Conservation (phyloP, 2,329 filamentous ascomycete genomes). For the Fulvia fulva region DNA sequence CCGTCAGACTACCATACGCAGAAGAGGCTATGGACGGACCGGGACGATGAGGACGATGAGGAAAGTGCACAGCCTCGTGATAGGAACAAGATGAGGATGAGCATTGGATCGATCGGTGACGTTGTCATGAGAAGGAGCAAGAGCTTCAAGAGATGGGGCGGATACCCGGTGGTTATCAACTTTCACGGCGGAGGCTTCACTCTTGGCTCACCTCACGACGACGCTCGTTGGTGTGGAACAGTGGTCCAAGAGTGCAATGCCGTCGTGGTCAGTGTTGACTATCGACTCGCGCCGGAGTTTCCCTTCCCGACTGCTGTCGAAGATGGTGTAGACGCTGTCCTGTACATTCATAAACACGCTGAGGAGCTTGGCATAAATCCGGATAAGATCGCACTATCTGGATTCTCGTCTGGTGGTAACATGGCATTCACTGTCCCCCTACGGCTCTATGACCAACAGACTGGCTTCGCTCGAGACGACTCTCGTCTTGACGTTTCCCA, state of each 20-base stretch:
- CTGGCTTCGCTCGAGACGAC: slow-evolving; percentile 26
- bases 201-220: slow-evolving; percentile 56
- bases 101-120: slow-evolving; percentile 23
- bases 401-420: slow-evolving; percentile 62
- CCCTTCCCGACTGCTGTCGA: slow-evolving; percentile 62
- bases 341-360: slow-evolving; percentile 56
- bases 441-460: slow-evolving; percentile 50
- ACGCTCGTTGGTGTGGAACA: slow-evolving; percentile 56
- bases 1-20: slow-evolving; percentile 49
- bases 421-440: slow-evolving; percentile 60
- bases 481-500: not conserved
- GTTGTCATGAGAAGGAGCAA: slow-evolving; percentile 21
- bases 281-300: slow-evolving; percentile 57
- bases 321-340: slow-evolving; percentile 58
- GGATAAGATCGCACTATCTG: slow-evolving; percentile 55
- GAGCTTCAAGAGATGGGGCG: slow-evolving; percentile 38
- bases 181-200: slow-evolving; percentile 64
- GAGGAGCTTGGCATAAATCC: slow-evolving; percentile 55
- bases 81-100: slow-evolving; percentile 22
- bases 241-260: slow-evolving; percentile 55
- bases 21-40: slow-evolving; percentile 33
- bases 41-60: slow-evolving; percentile 14
- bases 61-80: slow-evolving; percentile 16
- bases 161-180: slow-evolving; percentile 57
- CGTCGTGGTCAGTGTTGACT: slow-evolving; percentile 59